Conservation (phyloP, 2,329 filamentous ascomycete species). For the Leptographium flavum region DNA sequence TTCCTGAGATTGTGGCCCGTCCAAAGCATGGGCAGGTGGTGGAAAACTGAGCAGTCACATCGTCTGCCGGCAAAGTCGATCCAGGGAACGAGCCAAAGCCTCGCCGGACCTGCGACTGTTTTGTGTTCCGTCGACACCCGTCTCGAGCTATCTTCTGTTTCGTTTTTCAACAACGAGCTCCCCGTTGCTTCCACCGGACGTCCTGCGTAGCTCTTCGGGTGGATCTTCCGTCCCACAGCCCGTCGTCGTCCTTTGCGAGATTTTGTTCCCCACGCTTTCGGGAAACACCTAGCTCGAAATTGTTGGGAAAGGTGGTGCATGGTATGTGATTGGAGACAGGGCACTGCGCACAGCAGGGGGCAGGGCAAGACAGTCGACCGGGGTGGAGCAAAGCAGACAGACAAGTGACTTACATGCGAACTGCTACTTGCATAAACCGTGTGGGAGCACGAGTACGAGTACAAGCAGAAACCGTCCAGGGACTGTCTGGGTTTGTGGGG, state of each 20-base stretch:
- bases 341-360: background rate
- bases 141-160: too few species aligned
- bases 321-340: conserved; percentile 3
- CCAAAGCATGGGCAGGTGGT: too few species aligned
- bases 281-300: background rate
- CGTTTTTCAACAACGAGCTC: too few species aligned
- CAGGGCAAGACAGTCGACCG: background rate
- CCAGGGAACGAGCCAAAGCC: too few species aligned
- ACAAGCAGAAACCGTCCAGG: conserved; percentile 6
- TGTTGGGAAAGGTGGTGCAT: background rate
- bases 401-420: conserved; percentile 16
- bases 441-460: too few species aligned
- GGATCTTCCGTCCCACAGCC: background rate
- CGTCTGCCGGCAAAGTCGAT: too few species aligned
- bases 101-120: too few species aligned
- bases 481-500: too few species aligned
- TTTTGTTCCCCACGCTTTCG: conserved; percentile 1
- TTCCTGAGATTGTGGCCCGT: too few species aligned
- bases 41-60: too few species aligned
- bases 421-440: conserved; percentile 14
- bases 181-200: background rate
- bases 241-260: background rate
- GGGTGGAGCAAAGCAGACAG: background rate
- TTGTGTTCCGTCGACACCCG: too few species aligned
- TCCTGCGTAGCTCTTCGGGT: background rate